These are phyloP conservation scores for Trametes meyenii DNA, from an alignment of 768 basidiomycete genomes.

Conservation along the genomic window DNA sequence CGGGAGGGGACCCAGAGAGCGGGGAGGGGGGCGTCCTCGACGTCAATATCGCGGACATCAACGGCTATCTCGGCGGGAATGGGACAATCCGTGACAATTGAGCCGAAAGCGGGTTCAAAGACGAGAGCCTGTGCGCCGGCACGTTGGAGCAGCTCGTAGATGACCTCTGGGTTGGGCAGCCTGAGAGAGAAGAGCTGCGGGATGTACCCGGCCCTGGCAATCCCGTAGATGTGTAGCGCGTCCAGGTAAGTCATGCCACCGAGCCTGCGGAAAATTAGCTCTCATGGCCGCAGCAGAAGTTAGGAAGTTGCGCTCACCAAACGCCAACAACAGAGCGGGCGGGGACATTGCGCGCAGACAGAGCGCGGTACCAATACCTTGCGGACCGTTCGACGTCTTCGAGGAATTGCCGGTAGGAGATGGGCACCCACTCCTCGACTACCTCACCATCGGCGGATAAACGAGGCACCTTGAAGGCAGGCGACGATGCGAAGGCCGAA, in stretches of 20 bases:
- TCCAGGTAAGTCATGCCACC: constrained; percentile 70
- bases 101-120: constrained; percentile 59
- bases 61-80: constrained; percentile 52
- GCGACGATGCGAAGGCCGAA: constrained; percentile 45
- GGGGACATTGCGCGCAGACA: constrained; percentile 47
- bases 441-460: constrained; percentile 42
- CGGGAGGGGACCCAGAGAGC: constrained; percentile 38
- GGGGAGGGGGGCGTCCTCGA: constrained; percentile 45
- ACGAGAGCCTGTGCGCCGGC: constrained; percentile 65
- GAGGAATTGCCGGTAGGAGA: constrained; percentile 65
- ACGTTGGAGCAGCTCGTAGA: constrained; percentile 64
- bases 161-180: constrained; percentile 66
- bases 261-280: constrained; percentile 48
- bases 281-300: not conserved
- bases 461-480: constrained; percentile 61
- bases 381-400: constrained; percentile 65
- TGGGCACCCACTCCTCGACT: constrained; percentile 54
- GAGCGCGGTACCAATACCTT: constrained; percentile 54
- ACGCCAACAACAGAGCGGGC: constrained; percentile 62
- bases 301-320: constrained; percentile 51
- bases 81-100: constrained; percentile 46
- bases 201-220: constrained; percentile 71
- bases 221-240: constrained; percentile 69
- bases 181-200: constrained; percentile 77
- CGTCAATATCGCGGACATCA: constrained; percentile 42